A percentile compares a stretch with the other conserved stretches of the same genome.
phyloP scores from a whole-genome alignment of 2,329 filamentous ascomycete species.

The Cordyceps javanica region DNA sequence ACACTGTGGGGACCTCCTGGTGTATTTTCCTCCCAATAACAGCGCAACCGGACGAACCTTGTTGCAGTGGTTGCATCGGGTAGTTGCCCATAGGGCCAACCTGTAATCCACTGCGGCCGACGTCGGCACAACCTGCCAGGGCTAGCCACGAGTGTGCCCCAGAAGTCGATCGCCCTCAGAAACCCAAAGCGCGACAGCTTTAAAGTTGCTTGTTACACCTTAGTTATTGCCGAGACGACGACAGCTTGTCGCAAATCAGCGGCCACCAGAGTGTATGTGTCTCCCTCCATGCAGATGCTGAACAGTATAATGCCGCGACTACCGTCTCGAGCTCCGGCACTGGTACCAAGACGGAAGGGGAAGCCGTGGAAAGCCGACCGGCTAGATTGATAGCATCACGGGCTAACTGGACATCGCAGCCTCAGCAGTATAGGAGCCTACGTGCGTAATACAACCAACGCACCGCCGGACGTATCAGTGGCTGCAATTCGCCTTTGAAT shows the following conservation, averaged over 20 bases:
- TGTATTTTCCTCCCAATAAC: background rate
- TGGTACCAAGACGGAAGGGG: background rate
- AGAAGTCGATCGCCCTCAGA: background rate
- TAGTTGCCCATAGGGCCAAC: background rate
- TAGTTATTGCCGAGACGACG: background rate
- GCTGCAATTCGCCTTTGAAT: background rate
- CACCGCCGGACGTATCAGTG: background rate
- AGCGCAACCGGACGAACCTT: constrained; percentile 4
- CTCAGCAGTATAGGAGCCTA: background rate
- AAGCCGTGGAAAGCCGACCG: constrained; percentile 4
- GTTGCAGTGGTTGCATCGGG: background rate
- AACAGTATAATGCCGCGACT: background rate
- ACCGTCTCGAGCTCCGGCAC: background rate
- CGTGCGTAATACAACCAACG: background rate
- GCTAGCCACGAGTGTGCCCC: background rate
- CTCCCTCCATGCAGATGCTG: background rate
- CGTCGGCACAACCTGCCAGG: constrained; percentile 8
- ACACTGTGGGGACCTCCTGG: constrained; percentile 9
- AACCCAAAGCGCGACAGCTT: background rate
- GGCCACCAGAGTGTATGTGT: background rate
- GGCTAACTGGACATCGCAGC: constrained; percentile 8
- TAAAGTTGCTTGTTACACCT: background rate
- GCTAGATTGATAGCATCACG: background rate
- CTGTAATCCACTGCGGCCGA: constrained; percentile 2
- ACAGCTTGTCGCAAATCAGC: background rate